Percentiles rank a stretch among this genome's conserved stretches.
phyloP scores from a whole-genome alignment of 352 stramenopile genomes.

The Phytopythium litorale region DNA sequence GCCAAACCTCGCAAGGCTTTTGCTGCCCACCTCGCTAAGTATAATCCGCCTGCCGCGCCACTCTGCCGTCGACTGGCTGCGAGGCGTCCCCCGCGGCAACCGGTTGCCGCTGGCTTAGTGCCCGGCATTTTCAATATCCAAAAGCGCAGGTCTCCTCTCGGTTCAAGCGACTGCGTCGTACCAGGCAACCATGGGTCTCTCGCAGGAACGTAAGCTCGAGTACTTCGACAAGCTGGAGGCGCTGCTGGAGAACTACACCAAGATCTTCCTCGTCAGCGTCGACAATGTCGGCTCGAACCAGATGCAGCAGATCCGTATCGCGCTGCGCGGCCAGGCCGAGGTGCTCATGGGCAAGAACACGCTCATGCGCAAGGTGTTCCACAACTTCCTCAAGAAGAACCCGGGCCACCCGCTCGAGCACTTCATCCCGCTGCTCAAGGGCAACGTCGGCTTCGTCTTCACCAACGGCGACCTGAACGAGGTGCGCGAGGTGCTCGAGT shows the following conservation, averaged over 20 bases:
- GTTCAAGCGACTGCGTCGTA: constrained; percentile 87
- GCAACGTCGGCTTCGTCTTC: constrained; percentile 99
- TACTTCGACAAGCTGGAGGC: constrained; percentile 97
- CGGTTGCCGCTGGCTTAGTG: too few relatives aligned
- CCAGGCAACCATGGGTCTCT: constrained; percentile 89
- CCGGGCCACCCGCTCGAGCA: constrained; percentile 92
- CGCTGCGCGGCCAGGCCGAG: constrained; percentile 93
- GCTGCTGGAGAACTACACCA: constrained; percentile 95
- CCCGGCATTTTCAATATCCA: constrained; percentile 20
- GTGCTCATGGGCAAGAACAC: constrained; percentile 99
- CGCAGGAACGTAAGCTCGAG: constrained; percentile 96
- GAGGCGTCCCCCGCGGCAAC: background rate
- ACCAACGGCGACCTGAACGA: constrained; percentile 97
- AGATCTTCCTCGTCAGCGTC: constrained; percentile 97
- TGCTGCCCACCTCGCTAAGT: background rate
- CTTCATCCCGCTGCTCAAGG: constrained; percentile 87
- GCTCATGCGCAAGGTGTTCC: constrained; percentile 98
- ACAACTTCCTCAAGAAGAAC: constrained; percentile 97
- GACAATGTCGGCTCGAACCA: constrained; percentile 99
- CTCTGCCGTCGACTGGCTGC: background rate
- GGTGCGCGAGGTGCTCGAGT: constrained; percentile 86
- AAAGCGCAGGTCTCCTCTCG: constrained; percentile 84
- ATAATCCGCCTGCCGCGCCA: background rate
- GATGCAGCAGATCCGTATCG: constrained; percentile 97
- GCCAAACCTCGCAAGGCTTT: background rate